Evolutionary conservation across 768 basidiomycete species (phyloP).

Genomic region (Infundibulicybe gibba): DNA sequence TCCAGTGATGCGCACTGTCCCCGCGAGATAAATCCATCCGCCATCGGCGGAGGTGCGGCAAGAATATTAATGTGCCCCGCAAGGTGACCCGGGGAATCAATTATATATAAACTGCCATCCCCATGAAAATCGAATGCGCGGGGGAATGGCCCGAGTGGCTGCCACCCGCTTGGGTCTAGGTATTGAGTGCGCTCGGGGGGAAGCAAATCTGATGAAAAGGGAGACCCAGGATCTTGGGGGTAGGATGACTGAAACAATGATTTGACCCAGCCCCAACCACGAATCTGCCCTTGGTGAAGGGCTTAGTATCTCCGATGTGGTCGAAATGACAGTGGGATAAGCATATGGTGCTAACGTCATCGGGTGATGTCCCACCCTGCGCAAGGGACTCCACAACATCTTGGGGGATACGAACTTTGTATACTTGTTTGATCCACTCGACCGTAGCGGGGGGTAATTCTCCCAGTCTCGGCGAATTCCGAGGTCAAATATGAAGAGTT

Average conservation of each 20-base stretch:
- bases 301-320: conserved; percentile 42
- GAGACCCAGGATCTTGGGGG: conserved; percentile 32
- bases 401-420: conserved; percentile 24
- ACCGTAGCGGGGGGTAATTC: conserved; percentile 30
- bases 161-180: conserved; percentile 27
- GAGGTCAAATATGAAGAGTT: conserved; percentile 50
- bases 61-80: conserved; percentile 52
- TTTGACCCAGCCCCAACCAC: conserved; percentile 40
- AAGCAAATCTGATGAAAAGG: conserved; percentile 28
- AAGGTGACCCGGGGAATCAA: conserved; percentile 57
- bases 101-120: conserved; percentile 56
- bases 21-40: conserved; percentile 55
- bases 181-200: conserved; percentile 35
- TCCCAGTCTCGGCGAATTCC: conserved; percentile 48
- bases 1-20: conserved; percentile 55
- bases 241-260: conserved; percentile 34
- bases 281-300: conserved; percentile 44
- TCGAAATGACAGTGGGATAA: conserved; percentile 57
- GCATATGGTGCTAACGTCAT: conserved; percentile 39
- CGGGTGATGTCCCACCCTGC: conserved; percentile 43
- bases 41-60: conserved; percentile 51
- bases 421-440: conserved; percentile 20
- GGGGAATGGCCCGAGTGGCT: conserved; percentile 47
- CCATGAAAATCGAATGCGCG: conserved; percentile 48
- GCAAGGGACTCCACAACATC: conserved; percentile 43